These are phyloP conservation scores for Peribolospora baueri DNA, from an alignment of 768 basidiomycete genomes.

Conservation along the genomic window DNA sequence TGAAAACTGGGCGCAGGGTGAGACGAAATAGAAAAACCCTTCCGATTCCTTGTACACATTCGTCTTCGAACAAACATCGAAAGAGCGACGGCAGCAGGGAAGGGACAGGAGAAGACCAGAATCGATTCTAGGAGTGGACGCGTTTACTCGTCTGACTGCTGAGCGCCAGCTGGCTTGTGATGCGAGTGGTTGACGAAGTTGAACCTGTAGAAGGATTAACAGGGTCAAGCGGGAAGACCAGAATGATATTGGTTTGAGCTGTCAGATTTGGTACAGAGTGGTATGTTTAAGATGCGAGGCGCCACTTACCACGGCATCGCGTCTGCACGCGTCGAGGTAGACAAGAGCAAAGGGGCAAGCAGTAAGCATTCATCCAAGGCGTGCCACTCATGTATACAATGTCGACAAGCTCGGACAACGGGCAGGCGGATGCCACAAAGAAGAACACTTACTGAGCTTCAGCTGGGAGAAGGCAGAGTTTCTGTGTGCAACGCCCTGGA, in stretches of 20 bases:
- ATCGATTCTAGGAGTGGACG: no score
- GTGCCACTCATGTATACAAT: no score
- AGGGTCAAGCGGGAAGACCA: not conserved
- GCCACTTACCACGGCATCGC: conserved; percentile 46
- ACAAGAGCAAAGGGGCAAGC: conserved; percentile 1
- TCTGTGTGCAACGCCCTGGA: conserved; percentile 60
- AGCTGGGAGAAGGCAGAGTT: conserved; percentile 74
- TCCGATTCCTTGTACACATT: no score
- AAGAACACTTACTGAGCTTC: not conserved
- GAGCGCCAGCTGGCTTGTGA: conserved; percentile 22
- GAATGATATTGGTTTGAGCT: not conserved
- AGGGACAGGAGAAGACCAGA: no score
- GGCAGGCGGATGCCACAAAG: no score
- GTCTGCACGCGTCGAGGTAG: conserved; percentile 21
- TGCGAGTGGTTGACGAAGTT: conserved; percentile 78
- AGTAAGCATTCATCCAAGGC: not conserved
- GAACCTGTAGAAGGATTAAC: conserved; percentile 33
- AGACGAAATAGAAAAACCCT: no score
- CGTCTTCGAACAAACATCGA: no score
- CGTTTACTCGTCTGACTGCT: no score
- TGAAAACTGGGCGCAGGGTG: no score
- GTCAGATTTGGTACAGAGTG: not conserved
- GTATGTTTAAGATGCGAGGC: not conserved
- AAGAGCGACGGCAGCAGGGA: no score
- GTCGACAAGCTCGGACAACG: no score